These are phyloP conservation scores for Lachancea waltii DNA, from an alignment of 805 yeast genomes.

Conservation along the genomic window DNA sequence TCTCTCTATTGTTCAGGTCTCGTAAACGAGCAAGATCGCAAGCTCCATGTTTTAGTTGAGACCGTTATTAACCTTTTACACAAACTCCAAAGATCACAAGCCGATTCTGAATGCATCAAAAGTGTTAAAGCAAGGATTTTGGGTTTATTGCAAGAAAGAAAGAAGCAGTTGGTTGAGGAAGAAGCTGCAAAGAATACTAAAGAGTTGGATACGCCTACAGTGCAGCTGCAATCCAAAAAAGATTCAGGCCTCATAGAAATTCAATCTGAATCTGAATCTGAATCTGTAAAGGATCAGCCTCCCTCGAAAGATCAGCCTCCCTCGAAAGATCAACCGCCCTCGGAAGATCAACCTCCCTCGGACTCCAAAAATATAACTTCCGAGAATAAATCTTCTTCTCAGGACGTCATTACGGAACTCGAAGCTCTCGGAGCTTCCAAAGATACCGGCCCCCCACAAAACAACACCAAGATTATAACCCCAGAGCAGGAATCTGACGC, in stretches of 20 bases:
- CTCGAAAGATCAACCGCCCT: too few relatives aligned
- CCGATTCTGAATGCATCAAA: slow-evolving; percentile 1
- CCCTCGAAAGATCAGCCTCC: not conserved
- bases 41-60: slow-evolving; percentile 7
- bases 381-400: too few relatives aligned
- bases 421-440: too few relatives aligned
- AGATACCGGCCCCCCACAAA: too few relatives aligned
- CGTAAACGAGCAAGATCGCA: slow-evolving; percentile 1
- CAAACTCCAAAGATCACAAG: slow-evolving; percentile 9
- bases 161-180: not conserved
- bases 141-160: not conserved
- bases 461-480: too few relatives aligned
- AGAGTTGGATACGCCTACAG: not conserved
- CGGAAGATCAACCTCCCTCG: too few relatives aligned
- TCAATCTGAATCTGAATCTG: not conserved
- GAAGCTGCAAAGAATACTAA: not conserved
- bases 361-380: too few relatives aligned
- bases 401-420: too few relatives aligned
- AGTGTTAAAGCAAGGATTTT: slow-evolving; percentile 2
- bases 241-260: too few relatives aligned
- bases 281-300: not conserved
- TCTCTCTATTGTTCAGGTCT: slow-evolving; percentile 13
- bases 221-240: not conserved
- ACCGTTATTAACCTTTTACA: slow-evolving; percentile 5
- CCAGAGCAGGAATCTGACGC: too few relatives aligned